Conservation (phyloP, 2,329 filamentous ascomycete genomes). For the Akanthomyces uredinophilus region DNA sequence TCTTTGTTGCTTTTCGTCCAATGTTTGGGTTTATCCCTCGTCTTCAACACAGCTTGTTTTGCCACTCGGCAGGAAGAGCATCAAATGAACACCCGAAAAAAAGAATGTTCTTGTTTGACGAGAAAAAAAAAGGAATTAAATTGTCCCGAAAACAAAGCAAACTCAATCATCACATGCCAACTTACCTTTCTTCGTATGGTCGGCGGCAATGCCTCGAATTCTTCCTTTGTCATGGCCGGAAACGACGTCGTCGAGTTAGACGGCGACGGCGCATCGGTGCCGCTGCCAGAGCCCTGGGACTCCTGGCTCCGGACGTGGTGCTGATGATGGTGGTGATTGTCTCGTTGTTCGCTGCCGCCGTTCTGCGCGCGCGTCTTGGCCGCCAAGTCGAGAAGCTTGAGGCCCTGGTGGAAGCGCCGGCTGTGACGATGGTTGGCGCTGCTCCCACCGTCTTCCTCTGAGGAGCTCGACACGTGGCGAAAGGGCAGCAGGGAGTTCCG, state of each 20-base stretch:
- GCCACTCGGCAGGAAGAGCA: not conserved
- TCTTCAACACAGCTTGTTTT: not conserved
- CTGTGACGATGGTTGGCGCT: not conserved
- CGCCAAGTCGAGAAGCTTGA: conserved; percentile 12
- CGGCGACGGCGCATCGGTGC: conserved; percentile 1
- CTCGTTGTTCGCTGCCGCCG: not conserved
- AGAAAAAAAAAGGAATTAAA: not conserved
- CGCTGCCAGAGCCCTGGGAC: conserved; percentile 10
- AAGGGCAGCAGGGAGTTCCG: conserved; percentile 6
- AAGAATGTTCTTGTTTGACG: not conserved
- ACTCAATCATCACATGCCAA: too few relatives aligned
- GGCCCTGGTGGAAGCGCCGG: not conserved
- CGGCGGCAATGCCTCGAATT: conserved; percentile 17
- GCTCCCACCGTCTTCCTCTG: conserved; percentile 2
- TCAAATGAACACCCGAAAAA: not conserved
- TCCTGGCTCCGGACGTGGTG: not conserved
- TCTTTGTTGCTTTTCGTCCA: not conserved
- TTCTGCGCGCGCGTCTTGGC: not conserved
- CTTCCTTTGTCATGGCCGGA: conserved; percentile 15
- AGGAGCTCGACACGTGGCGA: conserved; percentile 6
- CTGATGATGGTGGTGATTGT: not conserved
- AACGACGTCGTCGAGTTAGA: not conserved
- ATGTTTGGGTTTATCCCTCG: not conserved
- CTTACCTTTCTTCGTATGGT: conserved; percentile 21
- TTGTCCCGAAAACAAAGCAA: not conserved